These are phyloP conservation scores for Daldinia caldariorum DNA, from an alignment of 495 filamentous ascomycete genomes.

Conservation along the genomic window DNA sequence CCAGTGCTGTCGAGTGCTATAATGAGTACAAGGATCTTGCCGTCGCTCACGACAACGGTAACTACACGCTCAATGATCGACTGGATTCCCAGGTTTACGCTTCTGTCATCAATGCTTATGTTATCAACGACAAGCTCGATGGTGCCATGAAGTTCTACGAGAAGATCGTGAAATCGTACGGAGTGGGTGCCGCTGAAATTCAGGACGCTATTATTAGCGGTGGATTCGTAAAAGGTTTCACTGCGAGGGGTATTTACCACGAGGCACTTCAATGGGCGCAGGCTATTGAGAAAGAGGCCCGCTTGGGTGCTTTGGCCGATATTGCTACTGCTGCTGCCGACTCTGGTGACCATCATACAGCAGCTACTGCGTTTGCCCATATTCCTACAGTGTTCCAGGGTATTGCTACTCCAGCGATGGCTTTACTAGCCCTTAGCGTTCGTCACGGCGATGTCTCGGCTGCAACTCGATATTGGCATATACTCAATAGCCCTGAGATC, in stretches of 20 bases:
- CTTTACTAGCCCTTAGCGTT: conserved; percentile 84
- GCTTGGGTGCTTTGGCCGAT: conserved; percentile 52
- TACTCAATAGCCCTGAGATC: conserved; percentile 68
- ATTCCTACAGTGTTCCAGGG: conserved; percentile 60
- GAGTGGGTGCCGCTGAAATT: conserved; percentile 63
- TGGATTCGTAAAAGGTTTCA: conserved; percentile 77
- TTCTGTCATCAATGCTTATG: conserved; percentile 85
- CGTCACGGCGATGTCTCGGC: conserved; percentile 79
- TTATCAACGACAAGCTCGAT: conserved; percentile 77
- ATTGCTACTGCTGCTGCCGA: conserved; percentile 75
- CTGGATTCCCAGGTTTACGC: conserved; percentile 88
- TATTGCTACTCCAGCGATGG: conserved; percentile 73
- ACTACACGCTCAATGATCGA: conserved; percentile 73
- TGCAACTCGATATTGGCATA: conserved; percentile 79
- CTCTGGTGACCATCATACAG: conserved; percentile 73
- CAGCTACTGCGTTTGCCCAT: conserved; percentile 71
- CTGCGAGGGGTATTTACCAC: conserved; percentile 69
- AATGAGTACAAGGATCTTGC: conserved; percentile 90
- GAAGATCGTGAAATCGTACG: conserved; percentile 72
- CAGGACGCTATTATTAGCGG: conserved; percentile 74
- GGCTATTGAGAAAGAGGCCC: conserved; percentile 53
- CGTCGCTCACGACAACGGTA: conserved; percentile 79
- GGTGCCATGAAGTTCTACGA: conserved; percentile 85
- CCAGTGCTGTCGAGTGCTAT: conserved; percentile 93
- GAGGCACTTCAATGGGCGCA: conserved; percentile 75